Evolutionary conservation across 202 grass and related monocot genomes (phyloP).

Genomic region (Saccharum hybrid): DNA sequence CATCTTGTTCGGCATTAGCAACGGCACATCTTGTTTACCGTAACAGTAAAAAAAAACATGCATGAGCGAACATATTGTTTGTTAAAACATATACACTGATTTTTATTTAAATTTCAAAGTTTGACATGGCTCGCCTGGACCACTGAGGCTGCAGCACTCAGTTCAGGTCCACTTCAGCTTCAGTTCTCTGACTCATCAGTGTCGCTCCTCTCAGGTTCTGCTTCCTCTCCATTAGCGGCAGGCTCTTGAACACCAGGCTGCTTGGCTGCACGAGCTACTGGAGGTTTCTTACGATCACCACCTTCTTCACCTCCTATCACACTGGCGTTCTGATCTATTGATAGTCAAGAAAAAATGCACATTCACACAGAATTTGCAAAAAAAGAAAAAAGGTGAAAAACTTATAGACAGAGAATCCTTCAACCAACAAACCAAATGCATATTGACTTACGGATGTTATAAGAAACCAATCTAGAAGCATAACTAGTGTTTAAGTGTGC

Average conservation of each 20-base stretch:
- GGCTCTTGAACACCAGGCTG: constrained; percentile 58
- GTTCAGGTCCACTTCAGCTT: constrained; percentile 46
- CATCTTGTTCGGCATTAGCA: too few relatives aligned
- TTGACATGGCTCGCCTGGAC: not conserved
- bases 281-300: constrained; percentile 60
- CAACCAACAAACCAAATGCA: constrained; percentile 13
- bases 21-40: too few relatives aligned
- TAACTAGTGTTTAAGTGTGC: not conserved
- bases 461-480: not conserved
- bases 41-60: not conserved
- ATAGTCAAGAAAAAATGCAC: constrained; percentile 50
- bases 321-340: constrained; percentile 58
- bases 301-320: constrained; percentile 51
- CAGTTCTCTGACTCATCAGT: constrained; percentile 75
- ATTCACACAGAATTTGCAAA: not conserved
- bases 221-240: constrained; percentile 64
- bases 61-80: not conserved
- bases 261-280: constrained; percentile 54
- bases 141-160: not conserved
- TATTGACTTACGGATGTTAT: not conserved
- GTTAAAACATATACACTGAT: not conserved
- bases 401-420: constrained; percentile 7
- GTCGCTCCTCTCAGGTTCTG: constrained; percentile 63
- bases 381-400: not conserved
- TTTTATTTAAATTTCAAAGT: not conserved